Percentiles rank a stretch among this genome's conserved stretches.
Evolutionary conservation across 805 yeast species (phyloP).

Genomic region (Candida nitratophila): DNA sequence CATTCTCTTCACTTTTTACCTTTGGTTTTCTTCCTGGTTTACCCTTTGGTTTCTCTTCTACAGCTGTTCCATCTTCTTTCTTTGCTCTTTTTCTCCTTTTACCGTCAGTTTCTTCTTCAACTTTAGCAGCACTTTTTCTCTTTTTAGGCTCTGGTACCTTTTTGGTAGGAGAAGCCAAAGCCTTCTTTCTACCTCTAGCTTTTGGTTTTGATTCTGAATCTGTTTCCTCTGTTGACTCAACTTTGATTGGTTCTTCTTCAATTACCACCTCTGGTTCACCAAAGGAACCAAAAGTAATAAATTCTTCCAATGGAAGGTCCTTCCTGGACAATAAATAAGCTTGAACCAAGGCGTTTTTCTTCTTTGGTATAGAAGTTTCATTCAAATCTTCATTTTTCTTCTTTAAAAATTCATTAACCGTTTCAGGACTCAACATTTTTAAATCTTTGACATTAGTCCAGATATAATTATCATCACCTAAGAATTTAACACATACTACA

Average conservation of each 20-base stretch:
- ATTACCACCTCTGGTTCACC: slow-evolving; percentile 27
- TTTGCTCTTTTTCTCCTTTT: neutral
- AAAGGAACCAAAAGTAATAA: slow-evolving; percentile 33
- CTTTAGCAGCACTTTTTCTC: neutral
- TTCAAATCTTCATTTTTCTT: slow-evolving; percentile 12
- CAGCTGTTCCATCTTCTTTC: neutral
- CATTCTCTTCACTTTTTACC: neutral
- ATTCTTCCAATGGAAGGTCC: slow-evolving; percentile 40
- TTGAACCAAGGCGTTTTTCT: slow-evolving; percentile 22
- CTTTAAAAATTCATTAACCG: slow-evolving; percentile 28
- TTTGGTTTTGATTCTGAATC: too few relatives aligned
- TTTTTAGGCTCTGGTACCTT: neutral
- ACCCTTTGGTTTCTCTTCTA: neutral
- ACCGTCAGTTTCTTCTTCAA: neutral
- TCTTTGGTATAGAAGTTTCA: slow-evolving; percentile 24
- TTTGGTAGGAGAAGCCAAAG: slow-evolving; percentile 1
- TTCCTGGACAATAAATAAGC: slow-evolving; percentile 24
- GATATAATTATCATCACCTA: slow-evolving; percentile 64
- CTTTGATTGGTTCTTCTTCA: slow-evolving; percentile 1
- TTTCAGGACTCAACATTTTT: slow-evolving; percentile 33
- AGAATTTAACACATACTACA: slow-evolving; percentile 56
- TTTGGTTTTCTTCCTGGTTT: neutral
- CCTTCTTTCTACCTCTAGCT: too few relatives aligned
- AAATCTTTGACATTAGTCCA: slow-evolving; percentile 56
- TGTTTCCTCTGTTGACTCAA: slow-evolving; percentile 1